Evolutionary conservation across 768 basidiomycete genomes (phyloP), one percentile per base, ranked within the genome.

Genomic region (Termitomyces sp.): DNA sequence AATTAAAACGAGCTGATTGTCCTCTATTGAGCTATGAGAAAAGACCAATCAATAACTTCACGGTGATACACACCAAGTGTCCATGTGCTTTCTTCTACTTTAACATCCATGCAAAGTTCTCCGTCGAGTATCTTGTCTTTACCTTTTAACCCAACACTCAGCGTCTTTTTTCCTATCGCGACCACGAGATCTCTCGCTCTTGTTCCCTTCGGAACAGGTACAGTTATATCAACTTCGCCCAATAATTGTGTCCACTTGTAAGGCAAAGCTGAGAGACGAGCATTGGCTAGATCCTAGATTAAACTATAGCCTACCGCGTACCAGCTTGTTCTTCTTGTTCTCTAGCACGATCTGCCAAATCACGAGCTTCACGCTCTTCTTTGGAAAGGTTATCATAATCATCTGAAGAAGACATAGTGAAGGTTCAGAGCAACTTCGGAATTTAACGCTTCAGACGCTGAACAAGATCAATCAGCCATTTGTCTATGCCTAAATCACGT

Each of bases 51-150:
- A 34, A 42, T 19, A 35, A 44, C 30, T 30, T n/a, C 34, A 51
- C n/a, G n/a, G 4, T 19, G 30, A 41, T 41, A 77, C 84, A 54
- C 59, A 95, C 95, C 85, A 37, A 98, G 68, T 7, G 90, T 94
- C 97, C 97, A 98, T 14, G 94, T 96, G 56, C 93, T 96, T 45
- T 98, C 97, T 60, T 97, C 97, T 46, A 97, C 76, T 65, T 95
- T 94, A 74, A 98, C 87, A 58, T 95, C 94, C 64, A 87, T 87
- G 74, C 90, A 94, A 37, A 99, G 77, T 55, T 94, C 88, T 15
- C 97, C 97, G n/a, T 80, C 79, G 64, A 99, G 66, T 65, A 98
- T 90, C 24, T 84, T 82, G 38, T 93, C 90, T 58, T 90, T 75
- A 28, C 89, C 88, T 71, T 96, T 98, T 45, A 98, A 65, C 30